These are phyloP conservation scores for Microdochium trichocladiopsis DNA, from an alignment of 2,329 filamentous ascomycete species.

Conservation along the genomic window DNA sequence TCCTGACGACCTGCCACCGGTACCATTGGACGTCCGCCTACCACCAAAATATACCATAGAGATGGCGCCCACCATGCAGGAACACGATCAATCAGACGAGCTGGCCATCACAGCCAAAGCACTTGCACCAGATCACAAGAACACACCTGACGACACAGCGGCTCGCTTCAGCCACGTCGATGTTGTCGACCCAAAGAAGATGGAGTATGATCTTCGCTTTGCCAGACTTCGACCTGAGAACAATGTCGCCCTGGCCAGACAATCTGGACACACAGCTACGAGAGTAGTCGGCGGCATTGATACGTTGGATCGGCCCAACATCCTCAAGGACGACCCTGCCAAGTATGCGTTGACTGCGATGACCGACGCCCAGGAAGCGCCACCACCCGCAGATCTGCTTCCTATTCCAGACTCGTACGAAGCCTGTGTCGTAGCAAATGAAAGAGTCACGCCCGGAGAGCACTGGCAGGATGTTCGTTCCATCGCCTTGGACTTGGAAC, in stretches of 20 bases:
- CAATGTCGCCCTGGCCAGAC: slow-evolving; percentile 11
- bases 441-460: slow-evolving; percentile 61
- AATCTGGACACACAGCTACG: slow-evolving; percentile 12
- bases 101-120: background rate
- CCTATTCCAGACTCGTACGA: slow-evolving; percentile 49
- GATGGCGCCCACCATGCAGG: slow-evolving; percentile 16
- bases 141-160: slow-evolving; percentile 12
- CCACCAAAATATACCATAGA: slow-evolving; percentile 65
- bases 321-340: slow-evolving; percentile 24
- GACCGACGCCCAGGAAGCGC: slow-evolving; percentile 1
- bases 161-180: slow-evolving; percentile 20
- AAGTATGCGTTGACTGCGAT: slow-evolving; percentile 22
- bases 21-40: slow-evolving; percentile 67
- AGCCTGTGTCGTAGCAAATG: slow-evolving; percentile 58
- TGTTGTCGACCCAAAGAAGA: slow-evolving; percentile 5
- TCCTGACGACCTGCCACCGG: slow-evolving; percentile 56
- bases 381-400: slow-evolving; percentile 30
- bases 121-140: slow-evolving; percentile 4
- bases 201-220: slow-evolving; percentile 12
- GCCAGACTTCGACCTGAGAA: slow-evolving; percentile 8
- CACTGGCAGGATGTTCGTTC: slow-evolving; percentile 96
- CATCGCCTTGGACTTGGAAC: slow-evolving; percentile 51
- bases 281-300: slow-evolving; percentile 12
- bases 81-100: slow-evolving; percentile 3
- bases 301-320: slow-evolving; percentile 24